Evolutionary conservation across 2,329 filamentous ascomycete genomes (phyloP), one percentile per base, ranked within the genome.

Genomic region (Xylariaceae sp.): DNA sequence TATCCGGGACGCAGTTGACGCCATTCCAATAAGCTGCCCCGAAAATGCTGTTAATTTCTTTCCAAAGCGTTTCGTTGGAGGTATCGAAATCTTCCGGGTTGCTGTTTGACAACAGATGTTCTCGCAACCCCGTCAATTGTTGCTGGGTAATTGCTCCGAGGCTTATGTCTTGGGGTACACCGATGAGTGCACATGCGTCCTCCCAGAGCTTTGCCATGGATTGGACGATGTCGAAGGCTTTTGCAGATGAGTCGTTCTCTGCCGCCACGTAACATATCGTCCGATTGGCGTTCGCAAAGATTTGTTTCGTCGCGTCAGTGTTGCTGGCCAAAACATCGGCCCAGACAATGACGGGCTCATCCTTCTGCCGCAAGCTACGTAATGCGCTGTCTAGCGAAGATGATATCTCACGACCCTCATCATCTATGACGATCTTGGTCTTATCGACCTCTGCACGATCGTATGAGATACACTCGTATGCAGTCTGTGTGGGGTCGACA

Each of bases 391-490:
- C 56, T 4, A 58, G 47, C 2, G 49, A 44, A 1, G 44, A 27
- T 2, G 56, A 52, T 10, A 56, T 49, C 5, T 38, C 36, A 11
- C 45, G 48, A 2, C 49, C 42, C 5, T 44, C 40, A 21, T 50
- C 53, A 27, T 57, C 45, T 20, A 57, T 48, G 4, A 36, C 38
- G 22, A 58, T 34, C 1, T 41, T 46, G 1, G 46, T 35, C 20
- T 42, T 34, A 10, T 35, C 29, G 2, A 21, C 34, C 35, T 33
- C 42, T 2, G 47, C 45, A 7, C 49, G 53, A 38, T 58, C 53
- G 39, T 57, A 58, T 3, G 56, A 58, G 22, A 58, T 53, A 34
- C 48, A 55, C 38, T 60, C 57, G 27, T 58, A 58, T 11, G 52
- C 49, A 2, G 55, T 55, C 3, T 54, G 50, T 25, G 48, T 41